phyloP scores from a whole-genome alignment of 257 asterid species.

The Rubia yunnanensis region DNA sequence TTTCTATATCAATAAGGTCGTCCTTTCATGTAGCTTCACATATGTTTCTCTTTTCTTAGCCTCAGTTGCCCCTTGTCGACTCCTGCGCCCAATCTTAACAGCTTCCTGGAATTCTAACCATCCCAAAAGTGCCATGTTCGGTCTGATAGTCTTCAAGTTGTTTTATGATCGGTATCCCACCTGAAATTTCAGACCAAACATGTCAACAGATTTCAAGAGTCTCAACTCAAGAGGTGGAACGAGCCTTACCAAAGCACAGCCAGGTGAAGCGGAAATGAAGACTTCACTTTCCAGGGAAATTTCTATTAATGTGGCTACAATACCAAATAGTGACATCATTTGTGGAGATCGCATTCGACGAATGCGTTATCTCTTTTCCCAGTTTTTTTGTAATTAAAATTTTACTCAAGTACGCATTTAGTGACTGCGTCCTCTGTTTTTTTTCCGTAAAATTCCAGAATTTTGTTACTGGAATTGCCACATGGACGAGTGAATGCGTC shows the following conservation, averaged over 20 bases:
- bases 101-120: slow-evolving; percentile 35
- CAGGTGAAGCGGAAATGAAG: slow-evolving; percentile 37
- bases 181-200: slow-evolving; percentile 14
- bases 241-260: slow-evolving; percentile 32
- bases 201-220: background rate
- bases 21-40: slow-evolving; percentile 18
- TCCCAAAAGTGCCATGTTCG: slow-evolving; percentile 30
- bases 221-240: background rate
- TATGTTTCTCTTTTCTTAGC: slow-evolving; percentile 27
- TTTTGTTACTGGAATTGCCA: too few species aligned
- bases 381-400: too few species aligned
- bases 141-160: slow-evolving; percentile 34
- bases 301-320: too few species aligned
- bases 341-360: too few species aligned
- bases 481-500: too few species aligned
- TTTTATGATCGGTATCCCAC: slow-evolving; percentile 32
- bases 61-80: slow-evolving; percentile 35
- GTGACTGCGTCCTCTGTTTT: too few species aligned
- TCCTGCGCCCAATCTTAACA: slow-evolving; percentile 33
- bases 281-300: slow-evolving; percentile 32
- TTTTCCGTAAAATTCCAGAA: too few species aligned
- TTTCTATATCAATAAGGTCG: too few species aligned
- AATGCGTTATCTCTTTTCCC: too few species aligned
- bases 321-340: too few species aligned
- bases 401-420: too few species aligned